Percentiles rank a stretch among this genome's conserved stretches.
phyloP scores from a whole-genome alignment of 495 filamentous ascomycete genomes.

The Zalerion maritima region DNA sequence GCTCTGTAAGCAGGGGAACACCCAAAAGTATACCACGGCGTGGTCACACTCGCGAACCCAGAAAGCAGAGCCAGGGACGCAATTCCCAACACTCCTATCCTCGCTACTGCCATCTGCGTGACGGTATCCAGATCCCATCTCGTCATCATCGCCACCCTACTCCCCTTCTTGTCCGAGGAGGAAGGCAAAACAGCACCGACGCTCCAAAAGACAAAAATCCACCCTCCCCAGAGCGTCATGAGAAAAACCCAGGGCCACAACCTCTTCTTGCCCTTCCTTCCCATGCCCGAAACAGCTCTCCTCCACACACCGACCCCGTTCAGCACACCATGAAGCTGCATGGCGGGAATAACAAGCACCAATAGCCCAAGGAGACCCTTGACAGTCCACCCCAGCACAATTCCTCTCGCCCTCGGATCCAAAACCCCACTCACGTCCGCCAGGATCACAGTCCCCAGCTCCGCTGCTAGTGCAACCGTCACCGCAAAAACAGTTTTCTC shows the following conservation, averaged over 20 bases:
- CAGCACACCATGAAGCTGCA: constrained; percentile 65
- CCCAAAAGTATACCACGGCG: constrained; percentile 67
- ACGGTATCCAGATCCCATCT: too few species aligned
- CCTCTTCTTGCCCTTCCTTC: too few species aligned
- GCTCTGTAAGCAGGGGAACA: constrained; percentile 27
- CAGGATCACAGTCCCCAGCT: constrained; percentile 60
- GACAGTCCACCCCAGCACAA: constrained; percentile 50
- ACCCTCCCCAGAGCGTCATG: too few species aligned
- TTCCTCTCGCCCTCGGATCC: constrained; percentile 40
- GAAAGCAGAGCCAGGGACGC: constrained; percentile 69
- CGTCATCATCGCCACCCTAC: too few species aligned
- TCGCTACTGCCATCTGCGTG: too few species aligned
- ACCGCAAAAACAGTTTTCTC: constrained; percentile 60
- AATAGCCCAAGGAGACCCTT: constrained; percentile 49
- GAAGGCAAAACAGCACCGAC: too few species aligned
- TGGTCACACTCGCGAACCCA: constrained; percentile 68
- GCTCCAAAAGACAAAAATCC: too few species aligned
- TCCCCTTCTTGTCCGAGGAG: too few species aligned
- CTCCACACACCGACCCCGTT: too few species aligned
- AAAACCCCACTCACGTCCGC: constrained; percentile 66
- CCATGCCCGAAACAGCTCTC: too few species aligned
- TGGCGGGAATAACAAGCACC: constrained; percentile 51
- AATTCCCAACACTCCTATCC: constrained; percentile 70
- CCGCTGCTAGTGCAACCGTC: constrained; percentile 56
- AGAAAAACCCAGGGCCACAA: too few species aligned